A percentile compares a stretch with the other conserved stretches of the same genome.
These are phyloP conservation scores for Aspergillus sp. DNA, from an alignment of 2,329 filamentous ascomycete genomes.

Conservation along the genomic window DNA sequence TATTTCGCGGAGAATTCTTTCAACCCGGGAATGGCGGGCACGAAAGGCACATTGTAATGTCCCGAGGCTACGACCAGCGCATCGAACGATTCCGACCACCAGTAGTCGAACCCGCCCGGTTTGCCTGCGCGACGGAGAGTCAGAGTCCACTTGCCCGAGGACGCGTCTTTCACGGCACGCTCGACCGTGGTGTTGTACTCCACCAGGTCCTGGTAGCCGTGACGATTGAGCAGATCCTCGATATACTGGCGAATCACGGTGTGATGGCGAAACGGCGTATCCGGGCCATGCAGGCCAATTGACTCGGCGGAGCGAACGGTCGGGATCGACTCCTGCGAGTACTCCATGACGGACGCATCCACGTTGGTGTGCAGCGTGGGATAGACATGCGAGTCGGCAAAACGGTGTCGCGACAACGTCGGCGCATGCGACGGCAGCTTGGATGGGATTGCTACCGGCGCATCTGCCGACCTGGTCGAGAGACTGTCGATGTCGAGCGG, in stretches of 20 bases:
- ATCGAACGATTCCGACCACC: conserved; percentile 65
- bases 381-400: conserved; percentile 60
- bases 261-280: conserved; percentile 64
- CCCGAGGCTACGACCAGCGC: conserved; percentile 62
- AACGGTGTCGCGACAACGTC: conserved; percentile 48
- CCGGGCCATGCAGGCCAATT: conserved; percentile 52
- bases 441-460: conserved; percentile 48
- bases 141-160: conserved; percentile 52
- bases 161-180: conserved; percentile 50
- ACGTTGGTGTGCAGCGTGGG: conserved; percentile 67
- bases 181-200: conserved; percentile 61
- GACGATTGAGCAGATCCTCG: conserved; percentile 53
- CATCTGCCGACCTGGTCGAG: conserved; percentile 52
- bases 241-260: conserved; percentile 58
- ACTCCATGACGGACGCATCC: conserved; percentile 59
- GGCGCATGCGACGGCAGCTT: conserved; percentile 49
- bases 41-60: conserved; percentile 59
- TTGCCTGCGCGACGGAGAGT: conserved; percentile 47
- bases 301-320: conserved; percentile 41
- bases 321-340: conserved; percentile 57
- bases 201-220: conserved; percentile 52
- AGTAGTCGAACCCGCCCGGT: conserved; percentile 48
- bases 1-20: conserved; percentile 38
- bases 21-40: conserved; percentile 45
- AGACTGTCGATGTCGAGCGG: conserved; percentile 50